A percentile compares a stretch with the other conserved stretches of the same genome.
These are phyloP conservation scores for Sanghuangporus baumii DNA, from an alignment of 1,284 basidiomycete species.

Conservation along the genomic window DNA sequence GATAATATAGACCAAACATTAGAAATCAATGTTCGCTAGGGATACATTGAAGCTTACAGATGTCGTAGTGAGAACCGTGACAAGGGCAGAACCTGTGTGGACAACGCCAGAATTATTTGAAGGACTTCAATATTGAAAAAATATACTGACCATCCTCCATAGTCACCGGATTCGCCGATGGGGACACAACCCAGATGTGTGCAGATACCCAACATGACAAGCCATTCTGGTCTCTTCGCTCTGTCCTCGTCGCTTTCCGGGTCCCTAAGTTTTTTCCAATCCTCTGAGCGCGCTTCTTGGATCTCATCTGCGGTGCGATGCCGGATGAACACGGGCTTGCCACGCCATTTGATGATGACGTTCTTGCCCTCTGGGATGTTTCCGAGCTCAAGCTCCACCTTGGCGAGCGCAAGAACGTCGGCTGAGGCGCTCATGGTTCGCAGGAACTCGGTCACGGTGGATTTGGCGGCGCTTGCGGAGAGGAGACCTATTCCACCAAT, in stretches of 20 bases:
- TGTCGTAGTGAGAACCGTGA: conserved; percentile 98
- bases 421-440: conserved; percentile 96
- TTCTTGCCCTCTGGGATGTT: conserved; percentile 97
- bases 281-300: conserved; percentile 82
- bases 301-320: conserved; percentile 94
- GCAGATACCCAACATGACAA: conserved; percentile 97
- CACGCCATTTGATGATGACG: conserved; percentile 98
- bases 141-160: conserved; percentile 81
- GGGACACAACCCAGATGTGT: conserved; percentile 99
- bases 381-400: conserved; percentile 92
- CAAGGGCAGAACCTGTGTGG: conserved; percentile 85
- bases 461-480: conserved; percentile 92
- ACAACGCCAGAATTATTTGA: conserved; percentile 15
- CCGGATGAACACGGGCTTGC: conserved; percentile 99
- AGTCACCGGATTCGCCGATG: conserved; percentile 97
- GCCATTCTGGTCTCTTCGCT: conserved; percentile 95
- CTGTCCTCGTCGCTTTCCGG: conserved; percentile 88
- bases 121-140: background rate
- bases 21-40: conserved; percentile 10
- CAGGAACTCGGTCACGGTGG: conserved; percentile 91
- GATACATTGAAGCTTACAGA: conserved; percentile 48
- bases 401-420: conserved; percentile 96
- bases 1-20: conserved; percentile 8
- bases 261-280: conserved; percentile 89
- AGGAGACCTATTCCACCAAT: conserved; percentile 94